These are phyloP conservation scores for Tothia fuscella DNA, from an alignment of 2,329 filamentous ascomycete species.

Conservation along the genomic window DNA sequence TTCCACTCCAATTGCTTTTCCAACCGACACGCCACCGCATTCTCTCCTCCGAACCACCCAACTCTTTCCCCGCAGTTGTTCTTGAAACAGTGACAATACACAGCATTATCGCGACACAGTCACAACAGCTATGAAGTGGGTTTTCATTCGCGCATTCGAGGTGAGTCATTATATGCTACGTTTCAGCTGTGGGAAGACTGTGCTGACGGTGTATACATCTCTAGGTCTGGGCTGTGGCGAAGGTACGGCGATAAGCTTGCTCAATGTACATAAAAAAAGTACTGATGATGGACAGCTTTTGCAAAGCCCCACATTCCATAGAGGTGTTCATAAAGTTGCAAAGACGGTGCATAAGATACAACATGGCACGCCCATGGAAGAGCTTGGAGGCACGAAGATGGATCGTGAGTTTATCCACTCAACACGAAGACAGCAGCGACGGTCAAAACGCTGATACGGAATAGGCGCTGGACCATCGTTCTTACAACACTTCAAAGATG, in stretches of 20 bases:
- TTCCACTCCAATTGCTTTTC: no score
- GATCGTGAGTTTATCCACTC: constrained; percentile 22
- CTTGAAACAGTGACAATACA: not conserved
- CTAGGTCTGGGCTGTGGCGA: constrained; percentile 27
- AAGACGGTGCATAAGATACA: constrained; percentile 31
- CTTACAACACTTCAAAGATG: constrained; percentile 40
- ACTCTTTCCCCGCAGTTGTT: no score
- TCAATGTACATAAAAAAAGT: not conserved
- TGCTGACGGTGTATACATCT: constrained; percentile 7
- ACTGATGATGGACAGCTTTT: constrained; percentile 26
- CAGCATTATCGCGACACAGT: not conserved
- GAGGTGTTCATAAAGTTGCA: constrained; percentile 39
- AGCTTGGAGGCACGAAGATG: constrained; percentile 37
- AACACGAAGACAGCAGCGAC: constrained; percentile 12
- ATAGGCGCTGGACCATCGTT: constrained; percentile 25
- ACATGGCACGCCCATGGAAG: constrained; percentile 36
- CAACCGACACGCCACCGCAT: no score
- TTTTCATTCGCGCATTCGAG: constrained; percentile 7
- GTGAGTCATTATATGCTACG: not conserved
- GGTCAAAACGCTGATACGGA: constrained; percentile 7
- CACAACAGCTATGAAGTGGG: constrained; percentile 5
- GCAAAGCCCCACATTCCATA: constrained; percentile 42
- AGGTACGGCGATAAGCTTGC: constrained; percentile 17
- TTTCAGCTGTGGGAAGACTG: not conserved
- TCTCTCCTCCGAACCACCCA: no score